Base-by-base conservation (phyloP, 495 filamentous ascomycete species). In the Penicillium maclennaniae region DNA sequence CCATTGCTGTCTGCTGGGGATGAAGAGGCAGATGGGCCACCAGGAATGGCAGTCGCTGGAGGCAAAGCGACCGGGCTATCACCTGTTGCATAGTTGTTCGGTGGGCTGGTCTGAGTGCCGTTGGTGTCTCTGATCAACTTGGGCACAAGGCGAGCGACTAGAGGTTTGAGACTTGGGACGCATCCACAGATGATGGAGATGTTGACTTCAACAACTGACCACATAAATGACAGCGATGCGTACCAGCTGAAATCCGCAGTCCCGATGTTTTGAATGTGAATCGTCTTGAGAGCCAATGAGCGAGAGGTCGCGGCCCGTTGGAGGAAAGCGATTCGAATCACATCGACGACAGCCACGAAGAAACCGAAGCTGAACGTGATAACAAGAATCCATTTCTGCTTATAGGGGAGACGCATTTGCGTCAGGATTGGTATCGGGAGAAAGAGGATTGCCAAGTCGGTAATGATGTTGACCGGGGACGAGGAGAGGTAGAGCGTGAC, bases 181-280 rank as follows among this genome's bases (percentile, higher is more conserved):
- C 90, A 96, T 43, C 84, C 91, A 53, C 88, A 93, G 39, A 92
- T 86, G 49, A 96, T 88, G 7, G 91, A 91, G 7, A 91, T 76
- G 59, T 95, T 91, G 67, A 96, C 89, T 67, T 96, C 91, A 53
- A 97, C 81, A 8, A 85, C 88, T 16, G 87, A 92, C 91, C 91
- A 97, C 86, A 96, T 91, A 64, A 95, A 88, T 0, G 89, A 87
- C 2, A 89, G 67, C 4, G 90, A 88, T 4, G 86, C 91, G 67
- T 91, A 88, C 86, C 83, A 87, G 44, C 78, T 79, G 60, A 83
- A 80, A 55, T 87, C 83, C 2, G 69, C 66, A 17, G 59, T 60
- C 4, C 55, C 58, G 45, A 48, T 41, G 43, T 61, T 68, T 23
- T 72, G 65, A 21, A 73, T 47, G 47, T 71, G 69, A 48, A 75